Conservation (phyloP, 164 flowering plant species). For the Macadamia tetraphylla region DNA sequence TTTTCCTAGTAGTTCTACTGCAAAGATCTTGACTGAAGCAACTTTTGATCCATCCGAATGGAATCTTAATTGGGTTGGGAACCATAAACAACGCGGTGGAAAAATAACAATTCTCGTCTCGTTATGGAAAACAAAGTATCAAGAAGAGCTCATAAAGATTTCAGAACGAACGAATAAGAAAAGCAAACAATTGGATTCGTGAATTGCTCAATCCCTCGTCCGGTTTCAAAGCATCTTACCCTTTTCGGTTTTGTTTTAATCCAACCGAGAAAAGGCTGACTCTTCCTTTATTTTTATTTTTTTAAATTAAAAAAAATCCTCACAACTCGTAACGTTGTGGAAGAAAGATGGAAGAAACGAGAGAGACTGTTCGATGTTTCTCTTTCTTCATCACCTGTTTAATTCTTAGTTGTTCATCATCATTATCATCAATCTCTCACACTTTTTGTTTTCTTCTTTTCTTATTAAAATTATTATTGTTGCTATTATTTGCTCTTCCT, state of each 20-base stretch:
- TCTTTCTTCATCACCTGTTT: not conserved
- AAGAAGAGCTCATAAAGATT: too few relatives aligned
- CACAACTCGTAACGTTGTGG: conserved; percentile 1
- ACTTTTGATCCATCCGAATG: too few relatives aligned
- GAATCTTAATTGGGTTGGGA: too few relatives aligned
- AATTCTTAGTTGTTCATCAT: not conserved
- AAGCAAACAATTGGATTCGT: not conserved
- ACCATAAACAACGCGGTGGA: too few relatives aligned
- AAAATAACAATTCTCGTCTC: too few relatives aligned
- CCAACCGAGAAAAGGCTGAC: not conserved
- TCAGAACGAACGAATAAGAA: too few relatives aligned
- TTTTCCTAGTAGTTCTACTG: too few relatives aligned
- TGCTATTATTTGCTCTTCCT: not conserved
- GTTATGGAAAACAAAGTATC: too few relatives aligned
- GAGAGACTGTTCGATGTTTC: conserved; percentile 24
- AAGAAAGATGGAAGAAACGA: conserved; percentile 5
- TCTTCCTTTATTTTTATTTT: not conserved
- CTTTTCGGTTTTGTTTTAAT: not conserved
- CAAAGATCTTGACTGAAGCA: too few relatives aligned
- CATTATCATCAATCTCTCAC: not conserved
- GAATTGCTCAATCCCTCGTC: conserved; percentile 16
- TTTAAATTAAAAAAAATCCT: not conserved
- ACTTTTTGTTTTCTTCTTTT: not conserved
- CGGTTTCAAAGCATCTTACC: conserved; percentile 12
- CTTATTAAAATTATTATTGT: not conserved